Evolutionary conservation across 108 stramenopile genomes (phyloP), one percentile per base, ranked within the genome.

Genomic region (Skeletonema costatum): DNA sequence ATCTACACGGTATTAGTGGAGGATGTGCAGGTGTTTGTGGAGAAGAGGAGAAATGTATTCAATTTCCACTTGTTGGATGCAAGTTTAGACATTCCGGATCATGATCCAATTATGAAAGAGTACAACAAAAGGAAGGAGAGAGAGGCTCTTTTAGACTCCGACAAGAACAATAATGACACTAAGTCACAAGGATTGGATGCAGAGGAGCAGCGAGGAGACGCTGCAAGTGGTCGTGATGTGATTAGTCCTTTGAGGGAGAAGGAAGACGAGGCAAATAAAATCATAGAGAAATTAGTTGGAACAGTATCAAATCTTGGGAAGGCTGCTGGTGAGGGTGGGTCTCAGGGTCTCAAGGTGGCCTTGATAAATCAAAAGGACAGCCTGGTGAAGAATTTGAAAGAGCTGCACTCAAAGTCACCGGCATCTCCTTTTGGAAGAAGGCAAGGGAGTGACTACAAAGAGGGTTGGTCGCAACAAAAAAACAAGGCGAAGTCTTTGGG

Each of bases 11-110:
- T 74, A 12, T 58, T 83, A 50, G 78, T 79, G 46, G 76, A 77
- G 38, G 82, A 83, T 60, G 78, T 83, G 1, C 82, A 83, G 60
- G 77, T 83, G 2, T 83, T 83, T 59, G 73, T 83, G 14, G 82
- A 83, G 51, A 83, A 83, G 35, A 48, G 82, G 42, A 69, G 58
- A 29, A 83, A 83, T 60, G 41, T 83, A 21, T 79, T 80, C 41
- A 83, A 83, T 44, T 83, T 83, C 41, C 82, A 83, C 65, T 64
- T 83, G 56, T 25, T 83, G 32, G 82, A 83, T 75, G 48, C 65
- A 25, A 73, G 66, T 51, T 35, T 83, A 16, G 77, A 83, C 64
- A 76, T 83, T 39, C 83, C 78, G 11, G 68, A 80, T 74, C 61
- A 60, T 42, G 35, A 17, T 12, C 10, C 66, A 14, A 41, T 83